These are phyloP conservation scores for Botrytis cinerea DNA, from an alignment of 2,329 filamentous ascomycete species.

Conservation along the genomic window DNA sequence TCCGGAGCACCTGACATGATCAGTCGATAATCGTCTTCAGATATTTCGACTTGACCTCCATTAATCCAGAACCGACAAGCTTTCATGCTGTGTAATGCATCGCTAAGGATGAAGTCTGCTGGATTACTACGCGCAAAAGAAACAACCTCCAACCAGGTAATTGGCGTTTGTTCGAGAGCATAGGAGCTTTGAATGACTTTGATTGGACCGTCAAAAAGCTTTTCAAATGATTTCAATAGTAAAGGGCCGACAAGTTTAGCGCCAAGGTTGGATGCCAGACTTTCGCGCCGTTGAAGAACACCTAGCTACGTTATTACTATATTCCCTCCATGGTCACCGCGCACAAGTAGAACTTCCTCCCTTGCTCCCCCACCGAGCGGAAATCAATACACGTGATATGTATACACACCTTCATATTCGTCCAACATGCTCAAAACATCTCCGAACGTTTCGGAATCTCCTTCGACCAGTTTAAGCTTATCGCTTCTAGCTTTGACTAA, in stretches of 20 bases:
- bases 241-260: slow-evolving; percentile 81
- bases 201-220: slow-evolving; percentile 80
- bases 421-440: slow-evolving; percentile 71
- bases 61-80: slow-evolving; percentile 83
- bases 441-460: slow-evolving; percentile 66
- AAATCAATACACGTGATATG: slow-evolving; percentile 16
- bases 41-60: slow-evolving; percentile 79
- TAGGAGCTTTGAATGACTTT: slow-evolving; percentile 47
- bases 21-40: slow-evolving; percentile 82
- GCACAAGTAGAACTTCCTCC: not conserved
- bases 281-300: slow-evolving; percentile 82
- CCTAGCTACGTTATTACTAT: slow-evolving; percentile 47
- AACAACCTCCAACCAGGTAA: slow-evolving; percentile 85
- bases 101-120: slow-evolving; percentile 72
- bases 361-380: not conserved
- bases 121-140: slow-evolving; percentile 81
- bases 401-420: slow-evolving; percentile 68
- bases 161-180: slow-evolving; percentile 60
- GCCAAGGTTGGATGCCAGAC: slow-evolving; percentile 80
- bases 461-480: slow-evolving; percentile 54
- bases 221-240: slow-evolving; percentile 81
- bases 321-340: not conserved
- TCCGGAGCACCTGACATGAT: slow-evolving; percentile 82
- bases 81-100: slow-evolving; percentile 66
- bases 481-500: slow-evolving; percentile 49